Conservation (phyloP, 148 eudicot genomes). For the Simmondsia chinensis region DNA sequence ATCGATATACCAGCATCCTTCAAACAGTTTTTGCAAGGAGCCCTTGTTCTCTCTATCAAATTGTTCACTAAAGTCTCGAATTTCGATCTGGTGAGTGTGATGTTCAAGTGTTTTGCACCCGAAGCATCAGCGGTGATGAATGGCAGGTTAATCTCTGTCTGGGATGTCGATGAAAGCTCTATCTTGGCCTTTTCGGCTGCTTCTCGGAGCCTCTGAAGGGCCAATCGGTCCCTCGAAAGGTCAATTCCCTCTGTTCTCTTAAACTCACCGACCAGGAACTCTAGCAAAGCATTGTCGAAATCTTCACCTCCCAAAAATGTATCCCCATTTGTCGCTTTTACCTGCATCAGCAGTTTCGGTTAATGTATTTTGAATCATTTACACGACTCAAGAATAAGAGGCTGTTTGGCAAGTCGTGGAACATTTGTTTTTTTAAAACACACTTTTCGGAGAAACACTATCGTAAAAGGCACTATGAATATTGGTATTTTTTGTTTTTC, state of each 20-base stretch:
- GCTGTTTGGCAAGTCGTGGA: not conserved
- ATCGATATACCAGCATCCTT: conserved; percentile 76
- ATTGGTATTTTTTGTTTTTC: too few species aligned
- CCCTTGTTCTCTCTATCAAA: conserved; percentile 77
- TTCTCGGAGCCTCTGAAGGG: conserved; percentile 88
- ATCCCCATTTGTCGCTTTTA: conserved; percentile 98
- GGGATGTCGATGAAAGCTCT: conserved; percentile 86
- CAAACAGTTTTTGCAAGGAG: conserved; percentile 76
- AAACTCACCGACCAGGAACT: conserved; percentile 69
- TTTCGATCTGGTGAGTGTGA: conserved; percentile 82
- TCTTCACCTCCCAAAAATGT: conserved; percentile 98
- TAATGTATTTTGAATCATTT: conserved; percentile 2
- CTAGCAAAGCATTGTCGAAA: conserved; percentile 77
- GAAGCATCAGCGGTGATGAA: conserved; percentile 89
- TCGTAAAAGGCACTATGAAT: too few species aligned
- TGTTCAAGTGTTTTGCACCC: conserved; percentile 89
- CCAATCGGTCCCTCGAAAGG: conserved; percentile 61
- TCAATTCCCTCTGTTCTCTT: conserved; percentile 75
- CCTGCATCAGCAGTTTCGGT: conserved; percentile 24
- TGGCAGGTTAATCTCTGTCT: conserved; percentile 87
- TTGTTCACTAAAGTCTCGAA: conserved; percentile 72
- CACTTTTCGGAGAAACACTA: too few species aligned
- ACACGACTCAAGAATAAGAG: not conserved
- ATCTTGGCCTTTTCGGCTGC: conserved; percentile 98
- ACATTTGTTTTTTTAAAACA: too few species aligned